Percentiles rank a stretch among this genome's conserved stretches.
Conservation (phyloP, 2,329 filamentous ascomycete genomes). For the Proliferodiscus dingleyae region DNA sequence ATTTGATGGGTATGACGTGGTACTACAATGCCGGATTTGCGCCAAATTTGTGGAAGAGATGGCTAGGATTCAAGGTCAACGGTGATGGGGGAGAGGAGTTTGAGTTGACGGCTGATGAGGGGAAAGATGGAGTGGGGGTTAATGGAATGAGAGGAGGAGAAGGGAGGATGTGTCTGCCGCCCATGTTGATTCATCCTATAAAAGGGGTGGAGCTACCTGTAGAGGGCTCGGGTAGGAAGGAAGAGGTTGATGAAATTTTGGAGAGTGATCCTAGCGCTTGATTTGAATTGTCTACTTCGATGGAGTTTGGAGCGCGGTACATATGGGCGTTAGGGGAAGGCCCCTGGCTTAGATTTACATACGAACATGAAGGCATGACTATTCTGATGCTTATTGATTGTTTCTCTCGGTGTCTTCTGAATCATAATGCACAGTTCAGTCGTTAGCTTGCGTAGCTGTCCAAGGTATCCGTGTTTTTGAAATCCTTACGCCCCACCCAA, state of each 20-base stretch:
- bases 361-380: neutral
- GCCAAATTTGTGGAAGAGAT: constrained; percentile 74
- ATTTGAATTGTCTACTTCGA: constrained; percentile 8
- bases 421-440: neutral
- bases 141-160: constrained; percentile 59
- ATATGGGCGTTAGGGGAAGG: neutral
- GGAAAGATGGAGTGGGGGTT: constrained; percentile 32
- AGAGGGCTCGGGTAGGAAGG: constrained; percentile 19
- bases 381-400: neutral
- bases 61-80: constrained; percentile 77
- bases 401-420: neutral
- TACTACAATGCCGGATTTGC: constrained; percentile 86
- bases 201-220: constrained; percentile 62
- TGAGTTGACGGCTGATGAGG: constrained; percentile 54
- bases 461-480: neutral
- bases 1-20: constrained; percentile 82
- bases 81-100: constrained; percentile 75
- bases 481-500: too few species aligned
- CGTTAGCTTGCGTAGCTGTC: neutral
- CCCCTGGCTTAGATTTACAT: neutral
- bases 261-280: constrained; percentile 32
- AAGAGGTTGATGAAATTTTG: constrained; percentile 18
- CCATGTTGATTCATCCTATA: constrained; percentile 84
- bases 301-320: neutral
- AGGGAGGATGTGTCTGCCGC: constrained; percentile 85